Percentiles rank a stretch among this genome's conserved stretches.
These are phyloP conservation scores for Rhodotorula toruloides DNA, from an alignment of 768 basidiomycete species.

Conservation along the genomic window DNA sequence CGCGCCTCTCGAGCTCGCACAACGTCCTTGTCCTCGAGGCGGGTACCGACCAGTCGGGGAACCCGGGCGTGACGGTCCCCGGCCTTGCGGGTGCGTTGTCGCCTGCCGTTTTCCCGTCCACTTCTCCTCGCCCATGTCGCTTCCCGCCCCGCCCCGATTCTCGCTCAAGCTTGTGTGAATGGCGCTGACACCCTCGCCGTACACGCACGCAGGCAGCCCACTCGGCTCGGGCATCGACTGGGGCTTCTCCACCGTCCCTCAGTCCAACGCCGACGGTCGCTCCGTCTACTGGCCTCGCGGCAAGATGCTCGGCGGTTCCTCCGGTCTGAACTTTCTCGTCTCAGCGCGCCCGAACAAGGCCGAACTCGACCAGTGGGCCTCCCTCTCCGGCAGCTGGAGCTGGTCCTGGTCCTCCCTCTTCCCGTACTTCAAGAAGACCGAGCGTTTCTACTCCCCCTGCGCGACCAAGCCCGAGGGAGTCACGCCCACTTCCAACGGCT, in stretches of 20 bases:
- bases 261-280: conserved; percentile 8
- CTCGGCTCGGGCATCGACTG: conserved; percentile 13
- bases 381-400: background rate
- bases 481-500: background rate
- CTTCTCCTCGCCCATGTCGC: background rate
- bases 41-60: conserved; percentile 36
- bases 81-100: conserved; percentile 17
- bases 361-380: conserved; percentile 8
- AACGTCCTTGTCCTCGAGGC: conserved; percentile 52
- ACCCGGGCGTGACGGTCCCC: conserved; percentile 14
- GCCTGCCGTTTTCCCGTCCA: background rate
- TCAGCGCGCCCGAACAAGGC: conserved; percentile 1
- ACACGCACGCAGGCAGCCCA: background rate
- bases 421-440: conserved; percentile 25
- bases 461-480: background rate
- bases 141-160: too few species aligned
- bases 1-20: conserved; percentile 47
- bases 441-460: conserved; percentile 1
- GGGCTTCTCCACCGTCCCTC: conserved; percentile 16
- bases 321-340: conserved; percentile 36
- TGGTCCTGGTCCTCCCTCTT: background rate
- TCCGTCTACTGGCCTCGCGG: conserved; percentile 19
- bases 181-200: too few species aligned
- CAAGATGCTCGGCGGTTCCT: conserved; percentile 38
- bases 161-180: too few species aligned